A percentile compares a stretch with the other conserved stretches of the same genome.
Conservation (phyloP, 768 basidiomycete species). For the Mycena amicta region DNA sequence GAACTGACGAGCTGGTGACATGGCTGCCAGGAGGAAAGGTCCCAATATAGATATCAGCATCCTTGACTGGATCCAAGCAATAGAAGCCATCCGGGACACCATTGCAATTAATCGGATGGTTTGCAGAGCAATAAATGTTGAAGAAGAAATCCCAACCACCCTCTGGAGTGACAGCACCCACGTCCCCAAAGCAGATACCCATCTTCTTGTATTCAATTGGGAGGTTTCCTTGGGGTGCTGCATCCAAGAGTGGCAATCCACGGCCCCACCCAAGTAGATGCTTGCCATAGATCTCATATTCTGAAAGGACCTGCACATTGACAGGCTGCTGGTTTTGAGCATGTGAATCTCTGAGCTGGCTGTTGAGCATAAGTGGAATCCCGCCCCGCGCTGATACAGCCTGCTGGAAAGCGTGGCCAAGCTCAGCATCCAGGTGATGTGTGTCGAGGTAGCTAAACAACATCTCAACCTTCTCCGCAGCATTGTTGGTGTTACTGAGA, state of each 20-base stretch:
- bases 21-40: not conserved
- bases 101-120: constrained; percentile 29
- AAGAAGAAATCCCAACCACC: constrained; percentile 42
- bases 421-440: no score
- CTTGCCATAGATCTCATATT: constrained; percentile 7
- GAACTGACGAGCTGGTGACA: not conserved
- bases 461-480: no score
- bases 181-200: constrained; percentile 41
- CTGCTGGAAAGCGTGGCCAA: no score
- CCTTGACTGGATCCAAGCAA: not conserved
- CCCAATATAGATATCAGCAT: not conserved
- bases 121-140: constrained; percentile 34
- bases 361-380: no score
- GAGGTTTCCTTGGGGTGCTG: constrained; percentile 29
- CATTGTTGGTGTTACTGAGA: no score
- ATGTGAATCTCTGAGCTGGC: no score
- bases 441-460: no score
- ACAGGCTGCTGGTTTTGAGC: no score
- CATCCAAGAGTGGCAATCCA: constrained; percentile 37
- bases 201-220: constrained; percentile 26
- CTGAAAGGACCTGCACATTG: not conserved
- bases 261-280: constrained; percentile 15
- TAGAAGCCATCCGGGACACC: constrained; percentile 31
- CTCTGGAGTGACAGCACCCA: constrained; percentile 36
- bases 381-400: no score